Conservation (phyloP, 2,329 filamentous ascomycete genomes). For the Mycogone perniciosa region DNA sequence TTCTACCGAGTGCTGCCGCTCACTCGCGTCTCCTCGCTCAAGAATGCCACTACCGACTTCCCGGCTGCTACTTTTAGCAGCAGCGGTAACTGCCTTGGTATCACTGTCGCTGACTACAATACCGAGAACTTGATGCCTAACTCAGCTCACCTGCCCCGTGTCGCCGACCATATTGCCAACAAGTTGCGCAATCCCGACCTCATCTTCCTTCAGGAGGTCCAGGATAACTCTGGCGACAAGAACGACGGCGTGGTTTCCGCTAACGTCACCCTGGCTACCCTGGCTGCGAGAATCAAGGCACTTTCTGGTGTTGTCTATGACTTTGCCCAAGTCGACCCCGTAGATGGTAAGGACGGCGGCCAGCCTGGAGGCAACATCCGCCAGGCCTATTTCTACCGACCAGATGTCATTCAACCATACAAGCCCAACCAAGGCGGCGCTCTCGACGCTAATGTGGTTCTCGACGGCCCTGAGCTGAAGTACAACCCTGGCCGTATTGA, state of each 20-base stretch:
- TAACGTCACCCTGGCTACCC: conserved; percentile 52
- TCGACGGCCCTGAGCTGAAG: conserved; percentile 48
- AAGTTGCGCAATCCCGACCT: conserved; percentile 59
- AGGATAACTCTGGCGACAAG: conserved; percentile 57
- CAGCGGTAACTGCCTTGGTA: conserved; percentile 49
- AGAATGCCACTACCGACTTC: conserved; percentile 39
- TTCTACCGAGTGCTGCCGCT: conserved; percentile 63
- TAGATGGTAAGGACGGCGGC: conserved; percentile 57
- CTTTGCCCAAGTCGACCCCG: conserved; percentile 54
- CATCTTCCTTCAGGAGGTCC: conserved; percentile 64
- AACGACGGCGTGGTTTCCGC: conserved; percentile 53
- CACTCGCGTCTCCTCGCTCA: conserved; percentile 47
- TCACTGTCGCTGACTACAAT: conserved; percentile 64
- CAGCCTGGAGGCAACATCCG: conserved; percentile 67
- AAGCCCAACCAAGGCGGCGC: conserved; percentile 51
- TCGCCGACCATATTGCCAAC: conserved; percentile 60
- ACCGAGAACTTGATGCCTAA: conserved; percentile 59
- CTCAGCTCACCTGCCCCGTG: conserved; percentile 46
- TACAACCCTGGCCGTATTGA: conserved; percentile 66
- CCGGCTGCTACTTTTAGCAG: conserved; percentile 48
- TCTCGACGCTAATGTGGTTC: conserved; percentile 50
- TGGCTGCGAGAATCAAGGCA: conserved; percentile 45
- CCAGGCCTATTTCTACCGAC: conserved; percentile 62
- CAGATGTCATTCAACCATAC: conserved; percentile 51
- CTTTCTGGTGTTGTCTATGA: conserved; percentile 49